Conservation (phyloP, 257 asterid genomes). For the Anisodus acutangulus region DNA sequence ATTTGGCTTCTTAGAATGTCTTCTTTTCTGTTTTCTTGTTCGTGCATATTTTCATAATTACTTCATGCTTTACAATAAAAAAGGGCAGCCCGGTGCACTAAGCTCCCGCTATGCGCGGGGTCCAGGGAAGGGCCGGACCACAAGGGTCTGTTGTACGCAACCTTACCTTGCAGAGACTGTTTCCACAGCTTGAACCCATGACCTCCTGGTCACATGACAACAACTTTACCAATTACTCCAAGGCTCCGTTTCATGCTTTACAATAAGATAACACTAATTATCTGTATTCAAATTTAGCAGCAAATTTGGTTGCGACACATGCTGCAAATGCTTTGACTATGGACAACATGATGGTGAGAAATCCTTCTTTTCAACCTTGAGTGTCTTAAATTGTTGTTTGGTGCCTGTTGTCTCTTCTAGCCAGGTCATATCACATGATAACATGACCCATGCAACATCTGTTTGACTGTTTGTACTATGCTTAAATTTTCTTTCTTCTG, state of each 20-base stretch:
- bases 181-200: too few relatives aligned
- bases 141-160: too few relatives aligned
- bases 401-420: slow-evolving; percentile 21
- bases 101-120: too few relatives aligned
- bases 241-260: neutral
- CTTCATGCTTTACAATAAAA: too few relatives aligned
- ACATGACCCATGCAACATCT: slow-evolving; percentile 7
- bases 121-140: too few relatives aligned
- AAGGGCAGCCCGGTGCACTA: too few relatives aligned
- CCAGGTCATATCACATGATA: neutral
- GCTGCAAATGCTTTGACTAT: slow-evolving; percentile 58
- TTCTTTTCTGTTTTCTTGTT: neutral
- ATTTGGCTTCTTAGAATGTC: neutral
- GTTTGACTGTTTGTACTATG: too few relatives aligned
- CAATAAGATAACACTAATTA: neutral
- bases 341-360: slow-evolving; percentile 57
- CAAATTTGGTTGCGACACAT: slow-evolving; percentile 53
- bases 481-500: too few relatives aligned
- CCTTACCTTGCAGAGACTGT: too few relatives aligned
- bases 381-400: slow-evolving; percentile 24
- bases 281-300: slow-evolving; percentile 41
- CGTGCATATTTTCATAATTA: neutral
- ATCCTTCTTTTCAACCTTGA: slow-evolving; percentile 25
- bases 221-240: too few relatives aligned
- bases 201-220: too few relatives aligned